These are phyloP conservation scores for Clathrus columnatus DNA, from an alignment of 768 basidiomycete species.

Conservation along the genomic window DNA sequence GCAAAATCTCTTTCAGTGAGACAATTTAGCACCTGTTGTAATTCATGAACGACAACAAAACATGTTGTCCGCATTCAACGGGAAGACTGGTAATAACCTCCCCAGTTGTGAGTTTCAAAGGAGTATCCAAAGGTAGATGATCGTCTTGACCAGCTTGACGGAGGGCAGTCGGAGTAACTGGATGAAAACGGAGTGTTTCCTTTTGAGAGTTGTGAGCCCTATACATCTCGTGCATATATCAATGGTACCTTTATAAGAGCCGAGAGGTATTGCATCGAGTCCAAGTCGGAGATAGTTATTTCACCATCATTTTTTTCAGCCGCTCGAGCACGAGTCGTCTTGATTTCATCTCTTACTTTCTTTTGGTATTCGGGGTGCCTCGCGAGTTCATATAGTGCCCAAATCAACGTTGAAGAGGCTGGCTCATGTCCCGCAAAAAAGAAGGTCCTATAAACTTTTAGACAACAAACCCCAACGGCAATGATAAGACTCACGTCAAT, in stretches of 20 bases:
- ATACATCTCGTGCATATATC: not conserved
- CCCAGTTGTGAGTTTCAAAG: conserved; percentile 20
- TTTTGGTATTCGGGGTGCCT: not conserved
- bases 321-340: not conserved
- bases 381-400: conserved; percentile 4
- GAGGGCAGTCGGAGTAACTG: conserved; percentile 20
- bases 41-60: conserved; percentile 13
- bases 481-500: not conserved
- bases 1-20: no score
- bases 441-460: not conserved
- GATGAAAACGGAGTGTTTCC: conserved; percentile 26
- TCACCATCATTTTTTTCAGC: conserved; percentile 27
- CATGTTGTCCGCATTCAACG: conserved; percentile 16
- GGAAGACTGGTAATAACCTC: conserved; percentile 14
- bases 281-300: conserved; percentile 39
- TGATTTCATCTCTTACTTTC: conserved; percentile 3
- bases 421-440: conserved; percentile 1
- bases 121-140: conserved; percentile 25
- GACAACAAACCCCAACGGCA: not conserved
- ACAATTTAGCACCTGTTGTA: not conserved
- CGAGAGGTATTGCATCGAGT: conserved; percentile 39
- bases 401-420: not conserved
- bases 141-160: conserved; percentile 23
- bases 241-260: conserved; percentile 39
- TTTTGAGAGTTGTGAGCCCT: not conserved